Conservation (phyloP, 1,284 basidiomycete species). For the Ustilago curta region DNA sequence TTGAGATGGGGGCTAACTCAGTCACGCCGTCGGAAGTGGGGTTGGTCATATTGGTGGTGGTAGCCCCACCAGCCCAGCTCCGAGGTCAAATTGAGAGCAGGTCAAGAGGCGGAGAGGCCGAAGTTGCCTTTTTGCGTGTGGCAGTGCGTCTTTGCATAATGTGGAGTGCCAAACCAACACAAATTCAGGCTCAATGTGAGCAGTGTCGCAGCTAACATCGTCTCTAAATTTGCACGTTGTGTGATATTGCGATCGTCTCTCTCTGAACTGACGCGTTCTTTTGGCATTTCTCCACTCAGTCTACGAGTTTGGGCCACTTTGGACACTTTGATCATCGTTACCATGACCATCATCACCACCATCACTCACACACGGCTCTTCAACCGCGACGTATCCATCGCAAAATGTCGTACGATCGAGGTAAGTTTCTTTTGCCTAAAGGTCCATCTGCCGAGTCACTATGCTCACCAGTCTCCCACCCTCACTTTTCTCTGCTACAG, state of each 20-base stretch:
- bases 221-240: too few relatives aligned
- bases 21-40: too few relatives aligned
- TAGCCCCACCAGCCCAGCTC: not conserved
- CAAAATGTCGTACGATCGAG: conserved; percentile 61
- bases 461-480: not conserved
- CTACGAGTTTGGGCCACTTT: conserved; percentile 13
- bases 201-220: not conserved
- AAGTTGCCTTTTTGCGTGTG: conserved; percentile 1
- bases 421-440: conserved; percentile 18
- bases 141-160: conserved; percentile 10
- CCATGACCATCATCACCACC: conserved; percentile 1
- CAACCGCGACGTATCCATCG: not conserved
- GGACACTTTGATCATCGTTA: conserved; percentile 6
- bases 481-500: conserved; percentile 64
- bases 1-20: too few relatives aligned
- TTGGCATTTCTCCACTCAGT: conserved; percentile 10
- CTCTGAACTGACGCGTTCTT: conserved; percentile 31
- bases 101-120: not conserved
- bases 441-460: not conserved
- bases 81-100: not conserved
- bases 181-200: too few relatives aligned
- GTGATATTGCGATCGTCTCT: conserved; percentile 17
- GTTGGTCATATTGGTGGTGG: not conserved
- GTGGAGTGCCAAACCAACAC: too few relatives aligned
- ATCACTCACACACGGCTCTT: not conserved